Evolutionary conservation across 2,329 filamentous ascomycete genomes (phyloP).

Genomic region (Penicillium sp.): DNA sequence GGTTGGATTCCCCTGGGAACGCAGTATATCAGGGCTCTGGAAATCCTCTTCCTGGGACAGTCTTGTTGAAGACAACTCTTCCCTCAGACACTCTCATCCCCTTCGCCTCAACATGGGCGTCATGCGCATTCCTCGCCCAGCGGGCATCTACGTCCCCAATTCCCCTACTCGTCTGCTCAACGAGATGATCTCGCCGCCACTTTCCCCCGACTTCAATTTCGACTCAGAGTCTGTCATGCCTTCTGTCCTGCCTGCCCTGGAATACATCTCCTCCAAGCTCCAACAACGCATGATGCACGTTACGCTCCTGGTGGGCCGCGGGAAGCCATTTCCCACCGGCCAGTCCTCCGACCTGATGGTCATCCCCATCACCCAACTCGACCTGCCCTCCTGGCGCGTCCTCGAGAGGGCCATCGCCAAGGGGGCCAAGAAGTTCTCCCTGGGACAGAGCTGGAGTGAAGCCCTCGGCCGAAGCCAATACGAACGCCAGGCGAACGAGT

Average conservation of each 20-base stretch:
- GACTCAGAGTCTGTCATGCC: slow-evolving; percentile 38
- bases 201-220: slow-evolving; percentile 39
- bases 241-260: slow-evolving; percentile 39
- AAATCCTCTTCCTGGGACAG: slow-evolving; percentile 2
- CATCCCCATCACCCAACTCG: slow-evolving; percentile 37
- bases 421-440: slow-evolving; percentile 37
- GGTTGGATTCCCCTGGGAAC: slow-evolving; percentile 2
- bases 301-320: slow-evolving; percentile 41
- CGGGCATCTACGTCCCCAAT: slow-evolving; percentile 36
- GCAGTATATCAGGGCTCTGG: slow-evolving; percentile 19
- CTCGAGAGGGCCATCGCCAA: slow-evolving; percentile 38
- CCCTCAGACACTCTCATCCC: not conserved
- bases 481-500: slow-evolving; percentile 38
- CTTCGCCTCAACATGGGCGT: slow-evolving; percentile 34
- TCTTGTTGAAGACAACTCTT: slow-evolving; percentile 1
- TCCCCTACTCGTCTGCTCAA: slow-evolving; percentile 37
- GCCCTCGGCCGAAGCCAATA: slow-evolving; percentile 37
- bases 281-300: slow-evolving; percentile 41
- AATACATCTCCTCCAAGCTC: slow-evolving; percentile 43
- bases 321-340: slow-evolving; percentile 40
- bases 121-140: slow-evolving; percentile 36
- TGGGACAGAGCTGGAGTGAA: slow-evolving; percentile 40
- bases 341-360: slow-evolving; percentile 39
- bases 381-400: slow-evolving; percentile 29
- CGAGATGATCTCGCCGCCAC: slow-evolving; percentile 44